phyloP scores from a whole-genome alignment of 2,329 filamentous ascomycete species.

The Penicillium sp. region DNA sequence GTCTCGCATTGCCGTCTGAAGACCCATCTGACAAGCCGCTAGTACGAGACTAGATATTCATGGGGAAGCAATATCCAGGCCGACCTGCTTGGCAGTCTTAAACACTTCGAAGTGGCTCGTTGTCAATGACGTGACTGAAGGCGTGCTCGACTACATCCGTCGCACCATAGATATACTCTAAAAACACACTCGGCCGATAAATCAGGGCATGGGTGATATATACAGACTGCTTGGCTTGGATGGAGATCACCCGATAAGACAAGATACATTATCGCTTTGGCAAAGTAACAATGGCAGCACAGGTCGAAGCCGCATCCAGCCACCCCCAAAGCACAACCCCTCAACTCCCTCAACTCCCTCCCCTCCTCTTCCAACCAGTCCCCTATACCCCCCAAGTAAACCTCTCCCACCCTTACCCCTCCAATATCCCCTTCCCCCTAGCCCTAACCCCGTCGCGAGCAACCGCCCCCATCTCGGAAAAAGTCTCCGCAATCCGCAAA shows the following conservation, averaged over 20 bases:
- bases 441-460: background rate
- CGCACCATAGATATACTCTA: background rate
- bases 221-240: no score
- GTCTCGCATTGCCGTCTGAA: background rate
- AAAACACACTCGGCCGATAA: background rate
- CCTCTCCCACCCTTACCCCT: background rate
- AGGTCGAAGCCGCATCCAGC: background rate
- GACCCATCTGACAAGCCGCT: background rate
- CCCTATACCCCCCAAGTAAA: background rate
- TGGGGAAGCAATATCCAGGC: background rate
- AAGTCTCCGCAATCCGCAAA: background rate
- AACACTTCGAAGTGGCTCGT: background rate
- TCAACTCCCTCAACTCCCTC: no score
- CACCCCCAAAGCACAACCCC: no score
- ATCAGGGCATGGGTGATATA: no score
- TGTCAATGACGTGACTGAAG: conserved; percentile 8
- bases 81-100: background rate
- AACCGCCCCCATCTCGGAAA: background rate
- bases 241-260: no score
- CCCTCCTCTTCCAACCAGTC: background rate
- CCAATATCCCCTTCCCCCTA: background rate
- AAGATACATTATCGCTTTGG: no score
- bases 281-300: no score
- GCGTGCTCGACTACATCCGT: conserved; percentile 8
- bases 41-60: background rate